Evolutionary conservation across 2,329 filamentous ascomycete species (phyloP).

Genomic region (Dendryphion nanum): DNA sequence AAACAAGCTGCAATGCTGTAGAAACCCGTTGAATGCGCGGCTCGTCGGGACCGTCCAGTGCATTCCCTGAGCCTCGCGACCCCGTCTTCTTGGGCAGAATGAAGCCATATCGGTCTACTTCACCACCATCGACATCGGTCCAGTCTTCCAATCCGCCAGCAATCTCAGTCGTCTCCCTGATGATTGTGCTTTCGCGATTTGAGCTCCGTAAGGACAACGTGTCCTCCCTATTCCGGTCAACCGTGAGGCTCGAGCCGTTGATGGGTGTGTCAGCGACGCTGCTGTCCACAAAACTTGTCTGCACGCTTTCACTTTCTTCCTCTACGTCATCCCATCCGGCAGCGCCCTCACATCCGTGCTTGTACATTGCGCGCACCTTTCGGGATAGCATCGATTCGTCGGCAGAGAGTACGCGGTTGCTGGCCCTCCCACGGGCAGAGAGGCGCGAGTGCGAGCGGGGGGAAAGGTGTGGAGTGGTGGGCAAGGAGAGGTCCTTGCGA

Average conservation of each 20-base stretch:
- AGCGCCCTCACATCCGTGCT: slow-evolving; percentile 58
- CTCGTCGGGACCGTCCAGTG: slow-evolving; percentile 27
- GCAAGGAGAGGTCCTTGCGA: slow-evolving; percentile 9
- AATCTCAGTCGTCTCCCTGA: slow-evolving; percentile 55
- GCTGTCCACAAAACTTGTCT: slow-evolving; percentile 22
- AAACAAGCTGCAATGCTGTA: slow-evolving; percentile 57
- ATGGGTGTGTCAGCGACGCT: slow-evolving; percentile 21
- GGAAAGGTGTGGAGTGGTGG: slow-evolving; percentile 21
- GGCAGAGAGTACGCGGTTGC: slow-evolving; percentile 56
- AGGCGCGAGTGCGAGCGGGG: slow-evolving; percentile 38
- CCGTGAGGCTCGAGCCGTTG: slow-evolving; percentile 27
- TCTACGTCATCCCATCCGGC: slow-evolving; percentile 41
- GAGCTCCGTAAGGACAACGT: slow-evolving; percentile 28
- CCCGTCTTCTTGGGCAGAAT: slow-evolving; percentile 48
- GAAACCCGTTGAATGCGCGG: slow-evolving; percentile 56
- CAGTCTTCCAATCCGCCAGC: slow-evolving; percentile 66
- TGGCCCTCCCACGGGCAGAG: slow-evolving; percentile 32
- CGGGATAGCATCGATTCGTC: slow-evolving; percentile 64
- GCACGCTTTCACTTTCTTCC: slow-evolving; percentile 18
- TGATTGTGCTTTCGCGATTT: slow-evolving; percentile 32
- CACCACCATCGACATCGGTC: slow-evolving; percentile 57
- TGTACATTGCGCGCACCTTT: slow-evolving; percentile 64
- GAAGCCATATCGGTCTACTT: slow-evolving; percentile 66
- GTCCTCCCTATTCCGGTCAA: slow-evolving; percentile 26
- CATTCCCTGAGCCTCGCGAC: slow-evolving; percentile 30